Evolutionary conservation across 2,329 filamentous ascomycete genomes (phyloP).

Genomic region (Aquanectria penicillioides): DNA sequence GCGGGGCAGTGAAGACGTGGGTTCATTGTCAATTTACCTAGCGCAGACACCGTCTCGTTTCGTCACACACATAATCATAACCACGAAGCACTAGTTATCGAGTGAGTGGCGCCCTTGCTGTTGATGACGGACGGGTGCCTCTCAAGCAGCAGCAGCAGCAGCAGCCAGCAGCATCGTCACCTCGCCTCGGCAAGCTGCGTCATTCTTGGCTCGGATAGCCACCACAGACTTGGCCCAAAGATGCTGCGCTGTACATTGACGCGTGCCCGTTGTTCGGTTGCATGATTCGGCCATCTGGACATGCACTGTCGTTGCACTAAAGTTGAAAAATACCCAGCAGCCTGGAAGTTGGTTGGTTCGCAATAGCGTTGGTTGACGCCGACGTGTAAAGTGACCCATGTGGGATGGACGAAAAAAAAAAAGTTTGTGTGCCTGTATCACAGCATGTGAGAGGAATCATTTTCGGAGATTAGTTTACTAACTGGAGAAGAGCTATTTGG

Average conservation of each 20-base stretch:
- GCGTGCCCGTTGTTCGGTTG: slow-evolving; percentile 11
- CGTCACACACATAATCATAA: slow-evolving; percentile 5
- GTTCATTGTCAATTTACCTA: neutral
- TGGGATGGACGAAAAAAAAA: neutral
- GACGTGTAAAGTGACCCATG: neutral
- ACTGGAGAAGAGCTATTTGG: neutral
- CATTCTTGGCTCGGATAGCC: neutral
- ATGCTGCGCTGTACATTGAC: slow-evolving; percentile 3
- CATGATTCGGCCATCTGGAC: slow-evolving; percentile 11
- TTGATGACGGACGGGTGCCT: neutral
- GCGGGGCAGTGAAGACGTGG: slow-evolving; percentile 4
- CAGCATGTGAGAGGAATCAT: neutral
- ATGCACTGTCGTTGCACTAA: slow-evolving; percentile 16
- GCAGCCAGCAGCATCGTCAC: too few species aligned
- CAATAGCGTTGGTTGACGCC: neutral
- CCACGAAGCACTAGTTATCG: neutral
- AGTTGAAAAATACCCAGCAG: neutral
- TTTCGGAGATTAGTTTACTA: neutral
- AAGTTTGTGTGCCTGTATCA: neutral
- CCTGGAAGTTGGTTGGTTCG: slow-evolving; percentile 7
- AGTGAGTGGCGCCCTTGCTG: neutral
- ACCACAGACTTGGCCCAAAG: neutral
- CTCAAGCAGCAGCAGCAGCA: neutral
- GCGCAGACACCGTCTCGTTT: neutral
- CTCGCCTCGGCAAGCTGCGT: neutral